A percentile compares a stretch with the other conserved stretches of the same genome.
Conservation (phyloP, 441 rosid genomes). For the Lepidium campestre region DNA sequence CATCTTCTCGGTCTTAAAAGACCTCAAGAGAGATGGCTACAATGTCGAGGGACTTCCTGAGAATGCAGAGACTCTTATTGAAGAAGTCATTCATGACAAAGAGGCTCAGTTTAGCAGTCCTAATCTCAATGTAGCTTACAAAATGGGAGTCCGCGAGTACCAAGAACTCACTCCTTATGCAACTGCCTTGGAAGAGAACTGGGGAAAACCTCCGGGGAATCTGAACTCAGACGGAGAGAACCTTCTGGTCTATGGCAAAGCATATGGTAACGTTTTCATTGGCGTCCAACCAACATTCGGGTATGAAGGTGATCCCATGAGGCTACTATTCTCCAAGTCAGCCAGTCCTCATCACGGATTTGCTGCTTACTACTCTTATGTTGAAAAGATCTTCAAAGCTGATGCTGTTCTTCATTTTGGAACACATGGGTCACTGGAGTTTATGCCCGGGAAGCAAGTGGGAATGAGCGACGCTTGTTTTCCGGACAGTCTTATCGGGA, state of each 20-base stretch:
- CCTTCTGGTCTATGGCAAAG: conserved; percentile 89
- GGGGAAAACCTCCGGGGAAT: conserved; percentile 99
- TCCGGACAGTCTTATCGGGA: conserved; percentile 96
- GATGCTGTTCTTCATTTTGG: conserved; percentile 98
- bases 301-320: conserved; percentile 98
- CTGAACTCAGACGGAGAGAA: conserved; percentile 92
- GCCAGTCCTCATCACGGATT: conserved; percentile 99
- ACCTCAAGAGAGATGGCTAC: conserved; percentile 83
- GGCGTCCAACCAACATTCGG: conserved; percentile 99
- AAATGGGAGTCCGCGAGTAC: conserved; percentile 88
- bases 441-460: conserved; percentile 99
- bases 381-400: conserved; percentile 91
- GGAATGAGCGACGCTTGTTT: conserved; percentile 97
- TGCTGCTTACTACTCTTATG: conserved; percentile 92
- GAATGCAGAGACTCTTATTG: conserved; percentile 80
- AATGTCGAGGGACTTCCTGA: conserved; percentile 87
- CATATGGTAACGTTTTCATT: conserved; percentile 87
- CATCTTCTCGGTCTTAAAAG: conserved; percentile 81
- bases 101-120: conserved; percentile 99
- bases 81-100: conserved; percentile 88
- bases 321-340: conserved; percentile 92
- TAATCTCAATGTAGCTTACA: conserved; percentile 80
- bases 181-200: conserved; percentile 82
- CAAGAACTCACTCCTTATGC: conserved; percentile 82
- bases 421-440: conserved; percentile 95